Base-by-base conservation (phyloP, 2,329 filamentous ascomycete species). In the Calycina marina region DNA sequence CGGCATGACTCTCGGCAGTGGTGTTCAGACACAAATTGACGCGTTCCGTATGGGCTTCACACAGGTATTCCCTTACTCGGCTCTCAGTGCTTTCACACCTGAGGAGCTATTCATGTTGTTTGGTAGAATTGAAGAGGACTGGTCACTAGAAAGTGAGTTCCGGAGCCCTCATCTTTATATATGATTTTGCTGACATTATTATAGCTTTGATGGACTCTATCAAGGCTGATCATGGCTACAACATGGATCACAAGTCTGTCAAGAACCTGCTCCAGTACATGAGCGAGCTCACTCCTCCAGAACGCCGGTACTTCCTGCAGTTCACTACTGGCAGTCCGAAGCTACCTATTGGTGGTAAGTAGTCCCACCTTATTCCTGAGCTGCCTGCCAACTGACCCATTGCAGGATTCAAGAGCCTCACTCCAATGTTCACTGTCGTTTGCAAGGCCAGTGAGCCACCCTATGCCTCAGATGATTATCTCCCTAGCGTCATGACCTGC, bases 401-500 rank as follows among this genome's bases (percentile, higher is more conserved):
- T 32, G 28, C 35, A 94, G 86, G 90, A 38, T 98, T 98, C 70
- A 93, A 92, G 62, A 82, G 77, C 55, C 72, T 98, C 40, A 96
- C 85, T 2, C 90, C 90, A 13, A 94, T 96, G 77, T 96, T 98
- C 54, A 98, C 90, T 3, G 90, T 98, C 40, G 90, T 98, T 26
- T 96, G 90, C 67, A 94, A 94, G 57, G 88, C 88, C n/a, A 93
- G 83, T 56, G 90, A 98, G 52, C 75, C 84, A 11, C 90, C 90
- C 2, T 90, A 86, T 55, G 79, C 77, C 3, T 88, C 88, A 4
- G 90, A 98, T 51, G 90, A 98, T 60, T 98, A 96, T 50, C 69
- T 98, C n/a, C 90, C 92, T 9, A 96, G 86, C 54, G 92, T 98
- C 55, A 98, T 98, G 92, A 98, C 92, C 8, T 98, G 92, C 55